Conservation (phyloP, 768 basidiomycete species). For the Sistotremastrum niveocremeum region DNA sequence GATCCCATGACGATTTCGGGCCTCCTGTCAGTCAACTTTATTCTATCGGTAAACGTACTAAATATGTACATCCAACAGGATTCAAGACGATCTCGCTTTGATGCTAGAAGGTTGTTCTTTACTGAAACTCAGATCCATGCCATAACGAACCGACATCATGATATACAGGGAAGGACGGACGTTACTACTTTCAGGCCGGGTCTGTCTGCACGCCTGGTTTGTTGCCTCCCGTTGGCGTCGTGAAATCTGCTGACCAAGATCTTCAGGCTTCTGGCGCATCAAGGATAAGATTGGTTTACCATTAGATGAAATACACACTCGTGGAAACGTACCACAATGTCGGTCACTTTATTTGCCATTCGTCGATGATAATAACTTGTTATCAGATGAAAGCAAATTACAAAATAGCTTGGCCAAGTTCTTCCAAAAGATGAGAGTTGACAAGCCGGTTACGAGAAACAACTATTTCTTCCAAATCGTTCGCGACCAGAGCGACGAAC, state of each 20-base stretch:
- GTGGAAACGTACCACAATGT: slow-evolving; percentile 65
- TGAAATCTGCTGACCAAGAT: slow-evolving; percentile 1
- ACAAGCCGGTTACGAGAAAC: slow-evolving; percentile 58
- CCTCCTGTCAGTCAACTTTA: slow-evolving; percentile 34
- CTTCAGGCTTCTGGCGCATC: slow-evolving; percentile 61
- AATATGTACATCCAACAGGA: neutral
- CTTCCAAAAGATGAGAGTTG: slow-evolving; percentile 50
- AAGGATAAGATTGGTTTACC: slow-evolving; percentile 62
- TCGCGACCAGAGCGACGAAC: slow-evolving; percentile 9
- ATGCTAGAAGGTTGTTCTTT: slow-evolving; percentile 12
- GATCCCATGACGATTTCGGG: slow-evolving; percentile 50
- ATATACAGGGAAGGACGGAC: slow-evolving; percentile 44
- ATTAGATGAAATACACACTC: slow-evolving; percentile 57
- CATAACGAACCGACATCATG: neutral
- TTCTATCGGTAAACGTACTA: neutral
- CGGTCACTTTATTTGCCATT: slow-evolving; percentile 12
- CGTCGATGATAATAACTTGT: neutral
- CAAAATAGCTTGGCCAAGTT: slow-evolving; percentile 54
- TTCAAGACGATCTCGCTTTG: slow-evolving; percentile 18
- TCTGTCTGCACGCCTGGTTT: slow-evolving; percentile 51
- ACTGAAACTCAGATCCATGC: neutral
- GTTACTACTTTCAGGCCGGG: slow-evolving; percentile 64
- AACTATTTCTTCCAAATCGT: slow-evolving; percentile 44
- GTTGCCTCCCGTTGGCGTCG: slow-evolving; percentile 6
- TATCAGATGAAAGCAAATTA: slow-evolving; percentile 44